phyloP scores from a whole-genome alignment of 805 yeast genomes.

The Candida nanaspora region DNA sequence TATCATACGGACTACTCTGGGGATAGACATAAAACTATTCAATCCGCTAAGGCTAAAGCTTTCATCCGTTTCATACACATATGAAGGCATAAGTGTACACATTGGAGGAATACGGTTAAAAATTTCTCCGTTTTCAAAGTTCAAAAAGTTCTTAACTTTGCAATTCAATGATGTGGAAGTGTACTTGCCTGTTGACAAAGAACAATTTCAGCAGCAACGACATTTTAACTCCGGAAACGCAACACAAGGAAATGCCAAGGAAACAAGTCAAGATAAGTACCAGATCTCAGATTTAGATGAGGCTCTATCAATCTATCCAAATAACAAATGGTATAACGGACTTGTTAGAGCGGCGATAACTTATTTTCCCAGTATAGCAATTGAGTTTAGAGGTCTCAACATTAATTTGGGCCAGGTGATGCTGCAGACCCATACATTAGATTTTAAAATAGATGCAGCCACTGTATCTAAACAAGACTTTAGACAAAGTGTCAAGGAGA shows the following conservation, averaged over 20 bases:
- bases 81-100: conserved; percentile 2
- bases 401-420: neutral
- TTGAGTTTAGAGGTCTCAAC: conserved; percentile 10
- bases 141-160: conserved; percentile 9
- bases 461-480: conserved; percentile 2
- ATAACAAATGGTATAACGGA: conserved; percentile 5
- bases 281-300: conserved; percentile 9
- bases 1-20: no score
- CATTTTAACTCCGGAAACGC: no score
- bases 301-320: conserved; percentile 13
- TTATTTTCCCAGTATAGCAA: conserved; percentile 15
- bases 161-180: no score
- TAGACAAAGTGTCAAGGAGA: neutral
- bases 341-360: conserved; percentile 9
- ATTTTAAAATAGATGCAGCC: conserved; percentile 3
- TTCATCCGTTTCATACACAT: conserved; percentile 7
- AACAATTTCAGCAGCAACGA: no score
- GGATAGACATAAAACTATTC: neutral
- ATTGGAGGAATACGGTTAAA: conserved; percentile 6
- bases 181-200: no score
- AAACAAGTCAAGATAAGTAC: neutral
- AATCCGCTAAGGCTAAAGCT: conserved; percentile 21
- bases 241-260: no score
- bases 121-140: conserved; percentile 6
- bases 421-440: neutral